These are phyloP conservation scores for Stemphylium lycopersici DNA, from an alignment of 2,329 filamentous ascomycete genomes.

Conservation along the genomic window DNA sequence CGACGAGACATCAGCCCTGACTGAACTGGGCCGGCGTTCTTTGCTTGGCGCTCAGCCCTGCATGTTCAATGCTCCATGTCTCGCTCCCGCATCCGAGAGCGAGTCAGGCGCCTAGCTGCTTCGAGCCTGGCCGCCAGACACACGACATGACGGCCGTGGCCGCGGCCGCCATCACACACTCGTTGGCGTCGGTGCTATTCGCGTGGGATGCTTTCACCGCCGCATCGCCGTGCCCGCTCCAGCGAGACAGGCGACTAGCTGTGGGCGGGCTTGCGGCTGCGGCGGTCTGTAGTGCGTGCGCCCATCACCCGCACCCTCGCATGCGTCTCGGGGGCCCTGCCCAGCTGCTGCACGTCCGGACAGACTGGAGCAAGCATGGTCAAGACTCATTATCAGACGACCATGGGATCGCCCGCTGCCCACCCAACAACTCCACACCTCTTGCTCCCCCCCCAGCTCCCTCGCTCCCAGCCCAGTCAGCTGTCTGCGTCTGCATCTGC, in stretches of 20 bases:
- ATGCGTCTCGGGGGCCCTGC: background rate
- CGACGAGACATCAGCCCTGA: constrained; percentile 14
- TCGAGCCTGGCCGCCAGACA: too few species aligned
- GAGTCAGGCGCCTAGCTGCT: background rate
- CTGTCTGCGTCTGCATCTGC: background rate
- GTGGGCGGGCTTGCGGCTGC: constrained; percentile 7
- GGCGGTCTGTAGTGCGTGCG: constrained; percentile 8
- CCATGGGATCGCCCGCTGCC: constrained; percentile 15
- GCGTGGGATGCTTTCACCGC: too few species aligned
- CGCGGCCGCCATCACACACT: too few species aligned
- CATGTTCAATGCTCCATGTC: constrained; percentile 1
- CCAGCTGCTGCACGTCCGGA: background rate
- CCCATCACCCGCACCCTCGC: constrained; percentile 1
- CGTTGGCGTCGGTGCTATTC: too few species aligned
- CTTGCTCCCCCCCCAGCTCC: constrained; percentile 9
- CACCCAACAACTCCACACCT: constrained; percentile 17
- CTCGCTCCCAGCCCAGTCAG: background rate
- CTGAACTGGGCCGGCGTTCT: constrained; percentile 6
- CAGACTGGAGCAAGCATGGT: background rate
- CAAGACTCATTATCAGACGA: constrained; percentile 18
- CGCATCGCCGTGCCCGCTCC: too few species aligned
- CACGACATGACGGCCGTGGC: too few species aligned
- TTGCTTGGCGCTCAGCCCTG: constrained; percentile 6
- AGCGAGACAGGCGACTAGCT: too few species aligned
- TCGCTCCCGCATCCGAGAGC: background rate